Evolutionary conservation across 768 basidiomycete species (phyloP).

Genomic region (Boletus subparvulus): DNA sequence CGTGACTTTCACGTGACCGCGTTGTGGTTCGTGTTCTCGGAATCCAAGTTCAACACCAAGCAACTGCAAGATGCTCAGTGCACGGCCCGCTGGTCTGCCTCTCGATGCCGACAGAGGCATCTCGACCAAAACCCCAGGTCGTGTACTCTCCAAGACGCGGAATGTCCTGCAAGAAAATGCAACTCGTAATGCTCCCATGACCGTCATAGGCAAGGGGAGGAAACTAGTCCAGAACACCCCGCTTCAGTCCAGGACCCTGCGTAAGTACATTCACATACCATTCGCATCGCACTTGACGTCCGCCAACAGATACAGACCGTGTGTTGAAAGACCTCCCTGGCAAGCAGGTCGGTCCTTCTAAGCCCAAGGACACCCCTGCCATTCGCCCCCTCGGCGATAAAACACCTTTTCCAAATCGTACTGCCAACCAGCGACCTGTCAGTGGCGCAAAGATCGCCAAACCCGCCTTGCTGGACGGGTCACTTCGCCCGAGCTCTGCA

Average conservation of each 20-base stretch:
- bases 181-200: constrained; percentile 36
- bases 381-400: constrained; percentile 66
- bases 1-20: constrained; percentile 28
- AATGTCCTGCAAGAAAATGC: constrained; percentile 51
- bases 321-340: constrained; percentile 19
- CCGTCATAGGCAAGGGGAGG: constrained; percentile 49
- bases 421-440: constrained; percentile 33
- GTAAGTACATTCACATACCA: constrained; percentile 17
- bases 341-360: constrained; percentile 31
- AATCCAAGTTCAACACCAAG: not conserved
- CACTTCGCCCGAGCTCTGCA: constrained; percentile 64
- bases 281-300: not conserved
- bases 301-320: constrained; percentile 20
- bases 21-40: constrained; percentile 20
- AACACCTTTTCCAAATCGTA: constrained; percentile 73
- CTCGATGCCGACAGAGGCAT: constrained; percentile 28
- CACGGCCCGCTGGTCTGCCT: constrained; percentile 24
- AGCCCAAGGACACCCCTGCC: constrained; percentile 22
- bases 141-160: constrained; percentile 39
- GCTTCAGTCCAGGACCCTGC: constrained; percentile 29
- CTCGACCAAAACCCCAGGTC: constrained; percentile 56
- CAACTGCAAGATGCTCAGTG: constrained; percentile 28
- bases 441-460: constrained; percentile 38
- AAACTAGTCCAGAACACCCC: constrained; percentile 39
- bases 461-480: constrained; percentile 40